phyloP scores from a whole-genome alignment of 2,329 filamentous ascomycete genomes.

The Thielaviopsis populi region DNA sequence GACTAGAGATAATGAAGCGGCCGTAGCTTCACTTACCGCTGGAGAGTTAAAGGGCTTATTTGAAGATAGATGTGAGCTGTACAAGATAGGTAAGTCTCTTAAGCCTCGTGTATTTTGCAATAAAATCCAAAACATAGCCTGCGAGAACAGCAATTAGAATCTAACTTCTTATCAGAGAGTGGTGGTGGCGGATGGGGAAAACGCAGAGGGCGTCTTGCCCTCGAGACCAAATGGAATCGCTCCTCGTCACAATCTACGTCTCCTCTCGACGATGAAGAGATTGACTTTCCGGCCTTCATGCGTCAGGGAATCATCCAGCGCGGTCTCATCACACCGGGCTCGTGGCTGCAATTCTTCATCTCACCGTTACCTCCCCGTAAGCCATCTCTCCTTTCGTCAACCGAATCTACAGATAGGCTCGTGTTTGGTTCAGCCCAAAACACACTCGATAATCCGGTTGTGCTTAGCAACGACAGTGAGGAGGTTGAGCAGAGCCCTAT shows the following conservation, averaged over 20 bases:
- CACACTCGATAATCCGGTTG: not conserved
- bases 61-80: slow-evolving; percentile 25
- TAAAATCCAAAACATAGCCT: not conserved
- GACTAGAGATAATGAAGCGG: slow-evolving; percentile 9
- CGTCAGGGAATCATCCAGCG: slow-evolving; percentile 15
- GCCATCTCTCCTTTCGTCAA: slow-evolving; percentile 13
- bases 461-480: not conserved
- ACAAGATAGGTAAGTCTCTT: slow-evolving; percentile 30
- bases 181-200: slow-evolving; percentile 75
- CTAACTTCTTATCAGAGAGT: slow-evolving; percentile 37
- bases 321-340: slow-evolving; percentile 46
- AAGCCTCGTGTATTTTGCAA: not conserved
- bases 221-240: slow-evolving; percentile 42
- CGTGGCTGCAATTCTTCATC: slow-evolving; percentile 52
- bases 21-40: not conserved
- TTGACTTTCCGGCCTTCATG: slow-evolving; percentile 23
- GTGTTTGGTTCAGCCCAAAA: slow-evolving; percentile 23
- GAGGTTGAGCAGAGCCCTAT: not conserved
- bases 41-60: not conserved
- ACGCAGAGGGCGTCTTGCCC: slow-evolving; percentile 62
- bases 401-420: slow-evolving; percentile 21
- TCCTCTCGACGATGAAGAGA: slow-evolving; percentile 19
- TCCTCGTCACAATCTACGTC: slow-evolving; percentile 16
- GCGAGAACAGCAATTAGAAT: not conserved
- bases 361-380: slow-evolving; percentile 21